Base-by-base conservation (phyloP, 1,139 yeast species). In the Hyphopichia burtonii region DNA sequence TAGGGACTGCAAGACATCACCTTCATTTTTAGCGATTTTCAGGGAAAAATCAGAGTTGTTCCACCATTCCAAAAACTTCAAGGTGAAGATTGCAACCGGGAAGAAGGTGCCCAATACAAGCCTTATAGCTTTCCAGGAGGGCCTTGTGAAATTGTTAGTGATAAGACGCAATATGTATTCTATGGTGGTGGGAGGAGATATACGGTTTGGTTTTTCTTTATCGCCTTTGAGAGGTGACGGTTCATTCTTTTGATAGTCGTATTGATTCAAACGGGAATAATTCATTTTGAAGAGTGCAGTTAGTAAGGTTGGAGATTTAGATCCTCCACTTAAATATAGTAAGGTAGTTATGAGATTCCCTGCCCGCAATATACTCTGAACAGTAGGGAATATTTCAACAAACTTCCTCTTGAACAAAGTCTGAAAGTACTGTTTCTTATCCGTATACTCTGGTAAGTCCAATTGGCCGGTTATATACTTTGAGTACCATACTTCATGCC, bases 61-160 rank as follows among this genome's bases (percentile, higher is more conserved):
- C 96, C 96, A 91, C 98, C 98, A 91, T 61, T 93, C 98, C 41
- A 90, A 74, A 52, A 93, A 89, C 63, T 90, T 89, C 49, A 93
- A 74, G 30, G 86, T 59, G 59, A 93, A 91, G 45, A 93, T 86
- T 2, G 96, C 88, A 0, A 86, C 76, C 0, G 98, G 98, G 65
- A 93, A 80, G 27, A 86, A 70, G 1, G 79, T 78, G 25, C 78
- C 82, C 22, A 78, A 65, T 1, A 72, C 41, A 14, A 71, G 58
- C 31, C 74, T 65, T 4, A 73, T 46, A 1, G 67, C 39, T 33
- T 56, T 63, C 62, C 75, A 66, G 1, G 75, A 42, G 2, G 83
- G 84, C 19, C 51, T 53, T 4, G 74, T 58, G 27, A 74, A 52
- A 27, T 58, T 58, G 3, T 54, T 53, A 11, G 66, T 59, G 7